Percentiles rank a stretch among this genome's conserved stretches.
Conservation (phyloP, 2,329 filamentous ascomycete species). For the Aureobasidium lini region DNA sequence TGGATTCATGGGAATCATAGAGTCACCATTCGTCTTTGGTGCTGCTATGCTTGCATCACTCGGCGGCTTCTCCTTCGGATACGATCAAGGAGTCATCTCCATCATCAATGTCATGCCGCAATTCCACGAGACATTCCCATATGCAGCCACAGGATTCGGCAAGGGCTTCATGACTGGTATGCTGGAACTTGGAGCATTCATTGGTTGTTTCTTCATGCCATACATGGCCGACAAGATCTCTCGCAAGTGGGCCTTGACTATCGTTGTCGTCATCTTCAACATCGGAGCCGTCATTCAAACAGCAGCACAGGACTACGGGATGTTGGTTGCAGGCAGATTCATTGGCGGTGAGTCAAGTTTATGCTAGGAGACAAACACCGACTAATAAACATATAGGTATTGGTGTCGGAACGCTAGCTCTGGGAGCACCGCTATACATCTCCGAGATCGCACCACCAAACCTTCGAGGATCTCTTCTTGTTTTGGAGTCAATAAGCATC, state of each 20-base stretch:
- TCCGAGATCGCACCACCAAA: slow-evolving; percentile 30
- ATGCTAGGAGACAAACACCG: not conserved
- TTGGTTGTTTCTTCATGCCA: slow-evolving; percentile 38
- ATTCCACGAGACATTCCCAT: slow-evolving; percentile 40
- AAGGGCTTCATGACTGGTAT: slow-evolving; percentile 46
- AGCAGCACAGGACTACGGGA: slow-evolving; percentile 41
- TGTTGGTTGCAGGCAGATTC: slow-evolving; percentile 43
- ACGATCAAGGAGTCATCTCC: slow-evolving; percentile 22
- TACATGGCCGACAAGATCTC: slow-evolving; percentile 48
- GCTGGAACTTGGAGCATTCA: slow-evolving; percentile 46
- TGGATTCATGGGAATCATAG: not conserved
- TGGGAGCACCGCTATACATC: slow-evolving; percentile 44
- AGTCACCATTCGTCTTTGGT: not conserved
- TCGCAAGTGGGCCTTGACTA: slow-evolving; percentile 44
- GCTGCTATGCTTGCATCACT: not conserved
- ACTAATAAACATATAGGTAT: not conserved
- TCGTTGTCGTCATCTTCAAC: slow-evolving; percentile 45
- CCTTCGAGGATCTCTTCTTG: slow-evolving; percentile 37
- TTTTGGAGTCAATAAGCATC: slow-evolving; percentile 38
- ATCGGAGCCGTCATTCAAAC: slow-evolving; percentile 47
- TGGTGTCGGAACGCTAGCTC: slow-evolving; percentile 17
- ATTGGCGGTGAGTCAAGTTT: slow-evolving; percentile 36
- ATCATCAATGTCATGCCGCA: slow-evolving; percentile 47
- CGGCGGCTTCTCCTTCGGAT: not conserved
- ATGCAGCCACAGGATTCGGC: slow-evolving; percentile 37